These are phyloP conservation scores for Furcasterigmium sp. DNA, from an alignment of 2,329 filamentous ascomycete genomes.

Conservation along the genomic window DNA sequence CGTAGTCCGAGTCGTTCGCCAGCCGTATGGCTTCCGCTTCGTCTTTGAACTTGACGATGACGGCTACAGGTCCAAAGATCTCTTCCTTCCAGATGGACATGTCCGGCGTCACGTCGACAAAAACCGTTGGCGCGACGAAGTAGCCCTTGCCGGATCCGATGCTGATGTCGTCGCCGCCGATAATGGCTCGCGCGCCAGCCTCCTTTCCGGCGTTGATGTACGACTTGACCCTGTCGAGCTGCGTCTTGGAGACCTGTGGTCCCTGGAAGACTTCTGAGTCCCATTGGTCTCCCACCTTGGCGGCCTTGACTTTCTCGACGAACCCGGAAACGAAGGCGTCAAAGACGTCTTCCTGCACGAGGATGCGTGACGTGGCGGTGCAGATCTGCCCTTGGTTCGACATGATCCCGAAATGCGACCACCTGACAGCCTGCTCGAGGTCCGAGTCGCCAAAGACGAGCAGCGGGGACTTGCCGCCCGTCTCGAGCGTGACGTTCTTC, in stretches of 20 bases:
- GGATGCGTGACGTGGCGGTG: conserved; percentile 53
- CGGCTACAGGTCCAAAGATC: conserved; percentile 24
- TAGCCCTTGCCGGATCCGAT: conserved; percentile 23
- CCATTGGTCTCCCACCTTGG: conserved; percentile 61
- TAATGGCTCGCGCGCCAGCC: conserved; percentile 50
- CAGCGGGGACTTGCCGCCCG: conserved; percentile 55
- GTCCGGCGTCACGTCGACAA: conserved; percentile 19
- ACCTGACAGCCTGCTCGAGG: conserved; percentile 56
- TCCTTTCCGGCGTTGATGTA: conserved; percentile 61
- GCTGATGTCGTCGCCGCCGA: conserved; percentile 19
- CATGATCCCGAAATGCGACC: conserved; percentile 36
- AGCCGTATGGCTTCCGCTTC: conserved; percentile 25
- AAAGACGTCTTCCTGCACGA: conserved; percentile 51
- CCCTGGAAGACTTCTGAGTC: conserved; percentile 60
- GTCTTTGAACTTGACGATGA: conserved; percentile 20
- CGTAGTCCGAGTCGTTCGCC: conserved; percentile 43
- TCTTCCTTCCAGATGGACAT: conserved; percentile 21
- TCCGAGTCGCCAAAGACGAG: conserved; percentile 57
- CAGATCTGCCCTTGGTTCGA: conserved; percentile 56
- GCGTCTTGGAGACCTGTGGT: conserved; percentile 59
- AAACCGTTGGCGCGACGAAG: conserved; percentile 22
- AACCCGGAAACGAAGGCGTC: conserved; percentile 59
- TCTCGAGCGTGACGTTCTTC: conserved; percentile 56
- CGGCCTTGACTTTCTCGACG: conserved; percentile 46
- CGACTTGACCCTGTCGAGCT: conserved; percentile 59